Base-by-base conservation (phyloP, 352 stramenopile genomes). In the Pythium sp. region DNA sequence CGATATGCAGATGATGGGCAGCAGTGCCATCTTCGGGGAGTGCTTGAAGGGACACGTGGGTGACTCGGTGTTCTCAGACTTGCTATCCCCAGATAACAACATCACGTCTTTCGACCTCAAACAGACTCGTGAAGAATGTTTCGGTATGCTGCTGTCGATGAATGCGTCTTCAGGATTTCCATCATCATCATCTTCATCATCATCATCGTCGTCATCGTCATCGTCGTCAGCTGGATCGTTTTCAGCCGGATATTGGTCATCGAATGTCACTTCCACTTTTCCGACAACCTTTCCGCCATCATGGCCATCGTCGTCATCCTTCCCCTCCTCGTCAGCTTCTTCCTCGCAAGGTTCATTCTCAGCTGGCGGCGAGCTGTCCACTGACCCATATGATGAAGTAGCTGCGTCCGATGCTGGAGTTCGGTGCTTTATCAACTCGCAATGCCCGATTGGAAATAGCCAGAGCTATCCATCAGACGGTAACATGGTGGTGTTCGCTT, bases 391-490 rank as follows among this genome's bases (percentile, higher is more conserved):
- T 56, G 24, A 65, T 18, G 2, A 14, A 28, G 62, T 66, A 18
- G 62, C 69, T 20, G 57, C 67, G 11, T 70, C 74, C 11, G 59
- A 68, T 3, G 70, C 72, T 5, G 59, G 59, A 12, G 54, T 81
- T 7, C 72, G 69, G 46, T 76, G 69, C 32, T 75, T 75, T 38
- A 59, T 81, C 14, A 49, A 70, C 5, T 65, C 59, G 1, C 38
- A 54, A 20, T 56, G 59, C 24, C 59, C 59, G n/a, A 30, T 65
- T 36, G 59, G 59, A 55, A 38, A 56, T 22, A 26, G 14, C 28
- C 28, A 28, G 2, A 55, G n/a, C 22, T 22, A 24, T 9, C 38
- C 38, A 7, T 38, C 59, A 12, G 59, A 36, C 9, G 59, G 36
- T 7, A 38, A 36, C 38, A 56, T 65, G 59, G 46, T 54, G n/a